These are phyloP conservation scores for Podaxis sp. DNA, from an alignment of 768 basidiomycete species.

Conservation along the genomic window DNA sequence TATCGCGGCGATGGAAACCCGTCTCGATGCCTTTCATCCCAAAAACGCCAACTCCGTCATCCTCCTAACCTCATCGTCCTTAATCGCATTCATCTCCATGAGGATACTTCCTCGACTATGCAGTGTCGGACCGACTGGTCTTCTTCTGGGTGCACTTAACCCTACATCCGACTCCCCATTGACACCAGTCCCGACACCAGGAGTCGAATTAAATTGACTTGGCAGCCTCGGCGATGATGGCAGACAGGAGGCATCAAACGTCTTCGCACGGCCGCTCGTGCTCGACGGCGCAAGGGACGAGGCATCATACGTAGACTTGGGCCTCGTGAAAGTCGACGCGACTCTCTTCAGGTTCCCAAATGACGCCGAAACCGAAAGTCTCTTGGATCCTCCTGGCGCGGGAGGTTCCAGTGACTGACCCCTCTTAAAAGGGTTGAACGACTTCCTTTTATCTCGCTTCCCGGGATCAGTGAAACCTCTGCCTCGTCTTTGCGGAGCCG, in stretches of 20 bases:
- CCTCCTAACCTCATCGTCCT: constrained; percentile 68
- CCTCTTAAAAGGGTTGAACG: constrained; percentile 39
- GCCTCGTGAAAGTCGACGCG: neutral
- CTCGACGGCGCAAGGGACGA: constrained; percentile 9
- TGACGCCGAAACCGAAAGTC: neutral
- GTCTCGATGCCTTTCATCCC: constrained; percentile 22
- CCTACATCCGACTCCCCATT: neutral
- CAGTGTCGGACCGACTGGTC: constrained; percentile 45
- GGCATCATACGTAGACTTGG: neutral
- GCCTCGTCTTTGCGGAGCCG: neutral
- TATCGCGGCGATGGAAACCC: constrained; percentile 4
- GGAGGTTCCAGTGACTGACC: constrained; percentile 20
- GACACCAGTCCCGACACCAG: neutral
- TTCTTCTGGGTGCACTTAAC: neutral
- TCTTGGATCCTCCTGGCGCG: constrained; percentile 6
- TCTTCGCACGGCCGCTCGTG: constrained; percentile 17
- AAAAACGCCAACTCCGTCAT: constrained; percentile 75
- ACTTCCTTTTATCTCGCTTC: constrained; percentile 22
- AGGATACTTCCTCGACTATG: constrained; percentile 60
- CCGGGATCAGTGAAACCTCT: constrained; percentile 20
- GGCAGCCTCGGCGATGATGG: constrained; percentile 38
- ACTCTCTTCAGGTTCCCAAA: constrained; percentile 10
- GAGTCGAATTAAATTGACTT: constrained; percentile 12
- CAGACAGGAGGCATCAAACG: constrained; percentile 33
- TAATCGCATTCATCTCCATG: constrained; percentile 49